Percentiles rank a stretch among this genome's conserved stretches.
Conservation (phyloP, 2,329 filamentous ascomycete species). For the Zymoseptoria brevis region DNA sequence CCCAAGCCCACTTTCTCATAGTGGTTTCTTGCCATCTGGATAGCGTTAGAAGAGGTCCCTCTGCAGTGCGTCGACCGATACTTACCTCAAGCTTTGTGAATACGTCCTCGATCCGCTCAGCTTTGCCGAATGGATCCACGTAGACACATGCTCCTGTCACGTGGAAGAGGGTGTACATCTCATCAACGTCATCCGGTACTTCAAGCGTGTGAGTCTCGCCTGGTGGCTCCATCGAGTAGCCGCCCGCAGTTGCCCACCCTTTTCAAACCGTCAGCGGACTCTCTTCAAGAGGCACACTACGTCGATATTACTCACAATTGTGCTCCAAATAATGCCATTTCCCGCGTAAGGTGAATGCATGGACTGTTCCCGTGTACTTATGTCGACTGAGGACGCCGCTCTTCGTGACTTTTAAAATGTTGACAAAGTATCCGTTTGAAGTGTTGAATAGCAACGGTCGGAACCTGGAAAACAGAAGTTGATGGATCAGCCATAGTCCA, state of each 20-base stretch:
- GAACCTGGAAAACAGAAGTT: background rate
- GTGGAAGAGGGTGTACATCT: conserved; percentile 7
- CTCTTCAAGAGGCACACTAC: too few species aligned
- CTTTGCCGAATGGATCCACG: conserved; percentile 3
- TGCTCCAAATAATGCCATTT: conserved; percentile 1
- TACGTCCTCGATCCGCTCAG: conserved; percentile 4
- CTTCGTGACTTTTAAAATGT: background rate
- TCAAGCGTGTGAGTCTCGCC: conserved; percentile 8
- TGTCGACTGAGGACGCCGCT: conserved; percentile 1
- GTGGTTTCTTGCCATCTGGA: conserved; percentile 3
- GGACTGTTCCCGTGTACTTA: background rate
- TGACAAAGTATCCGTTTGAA: conserved; percentile 2
- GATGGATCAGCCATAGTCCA: too few species aligned
- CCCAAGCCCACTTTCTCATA: conserved; percentile 4
- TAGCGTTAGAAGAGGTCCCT: background rate
- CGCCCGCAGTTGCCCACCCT: conserved; percentile 6
- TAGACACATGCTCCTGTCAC: conserved; percentile 7
- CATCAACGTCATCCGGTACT: conserved; percentile 5
- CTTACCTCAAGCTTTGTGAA: conserved; percentile 5
- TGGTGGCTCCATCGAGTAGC: conserved; percentile 5
- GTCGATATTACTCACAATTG: background rate
- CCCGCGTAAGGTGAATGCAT: background rate
- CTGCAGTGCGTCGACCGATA: background rate
- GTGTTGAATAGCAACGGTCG: conserved; percentile 1
- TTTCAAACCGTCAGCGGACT: too few species aligned